Evolutionary conservation across 306 rosid species (phyloP).

Genomic region (Quercus suber): DNA sequence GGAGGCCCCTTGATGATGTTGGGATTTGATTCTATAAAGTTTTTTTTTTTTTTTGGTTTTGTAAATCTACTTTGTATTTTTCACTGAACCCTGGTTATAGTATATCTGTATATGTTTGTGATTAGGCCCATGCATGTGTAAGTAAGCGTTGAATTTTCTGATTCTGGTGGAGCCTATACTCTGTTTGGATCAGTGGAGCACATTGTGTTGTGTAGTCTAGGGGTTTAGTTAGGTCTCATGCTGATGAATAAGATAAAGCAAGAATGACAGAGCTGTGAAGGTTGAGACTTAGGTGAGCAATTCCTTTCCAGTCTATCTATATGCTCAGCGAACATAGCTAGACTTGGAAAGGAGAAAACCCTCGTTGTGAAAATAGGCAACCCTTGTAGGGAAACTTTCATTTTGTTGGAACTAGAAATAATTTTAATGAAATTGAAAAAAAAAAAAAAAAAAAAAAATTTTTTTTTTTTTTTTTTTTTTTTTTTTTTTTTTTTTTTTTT

Average conservation of each 20-base stretch:
- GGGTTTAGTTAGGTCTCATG: background rate
- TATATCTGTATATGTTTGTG: background rate
- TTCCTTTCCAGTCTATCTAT: too few relatives aligned
- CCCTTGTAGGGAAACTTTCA: background rate
- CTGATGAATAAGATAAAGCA: background rate
- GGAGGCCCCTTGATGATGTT: background rate
- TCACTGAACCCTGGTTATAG: too few relatives aligned
- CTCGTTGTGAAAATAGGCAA: background rate
- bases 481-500: too few relatives aligned
- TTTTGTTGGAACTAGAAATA: background rate
- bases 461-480: too few relatives aligned
- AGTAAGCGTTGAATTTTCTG: background rate
- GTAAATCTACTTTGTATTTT: background rate
- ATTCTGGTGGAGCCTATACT: background rate
- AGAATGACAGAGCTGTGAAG: background rate
- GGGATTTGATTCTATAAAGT: background rate
- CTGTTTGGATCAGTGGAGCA: background rate
- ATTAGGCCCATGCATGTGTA: constrained; percentile 2
- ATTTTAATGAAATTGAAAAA: background rate
- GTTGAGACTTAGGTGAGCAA: background rate
- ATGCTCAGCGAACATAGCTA: background rate
- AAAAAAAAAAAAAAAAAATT: background rate
- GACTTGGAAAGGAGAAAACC: background rate
- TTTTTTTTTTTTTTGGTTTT: background rate
- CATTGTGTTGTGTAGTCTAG: background rate